Evolutionary conservation across 2,329 filamentous ascomycete genomes (phyloP).

Genomic region (Blastomyces gilchristii): DNA sequence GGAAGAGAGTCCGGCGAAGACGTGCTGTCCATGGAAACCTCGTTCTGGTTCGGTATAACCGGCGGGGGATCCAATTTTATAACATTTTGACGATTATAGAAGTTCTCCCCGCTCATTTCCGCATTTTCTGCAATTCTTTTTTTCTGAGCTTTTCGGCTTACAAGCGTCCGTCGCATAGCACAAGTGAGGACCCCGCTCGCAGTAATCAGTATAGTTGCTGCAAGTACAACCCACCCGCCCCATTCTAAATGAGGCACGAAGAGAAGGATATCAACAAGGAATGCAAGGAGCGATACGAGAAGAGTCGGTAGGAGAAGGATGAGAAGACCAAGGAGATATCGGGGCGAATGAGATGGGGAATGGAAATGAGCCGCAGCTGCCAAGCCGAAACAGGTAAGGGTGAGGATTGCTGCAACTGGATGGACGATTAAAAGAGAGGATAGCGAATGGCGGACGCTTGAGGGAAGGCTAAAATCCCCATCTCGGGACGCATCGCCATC

Average conservation of each 20-base stretch:
- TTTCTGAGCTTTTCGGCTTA: constrained; percentile 86
- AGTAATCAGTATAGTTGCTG: constrained; percentile 74
- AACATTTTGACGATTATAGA: constrained; percentile 56
- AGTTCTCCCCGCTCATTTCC: constrained; percentile 93
- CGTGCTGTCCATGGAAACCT: constrained; percentile 46
- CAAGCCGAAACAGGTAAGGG: constrained; percentile 72
- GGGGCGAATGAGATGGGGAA: constrained; percentile 74
- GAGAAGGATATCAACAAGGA: constrained; percentile 84
- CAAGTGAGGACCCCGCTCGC: constrained; percentile 78
- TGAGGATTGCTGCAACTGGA: constrained; percentile 77
- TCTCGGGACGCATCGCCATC: constrained; percentile 37
- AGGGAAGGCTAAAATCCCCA: constrained; percentile 52
- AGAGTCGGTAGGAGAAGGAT: constrained; percentile 81
- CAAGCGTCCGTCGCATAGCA: constrained; percentile 85
- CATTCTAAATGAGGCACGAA: constrained; percentile 91
- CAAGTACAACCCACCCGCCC: constrained; percentile 89
- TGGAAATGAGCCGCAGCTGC: constrained; percentile 77
- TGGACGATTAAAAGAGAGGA: constrained; percentile 87
- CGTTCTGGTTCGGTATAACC: constrained; percentile 45
- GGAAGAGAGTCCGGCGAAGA: constrained; percentile 42
- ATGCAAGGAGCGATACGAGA: constrained; percentile 71
- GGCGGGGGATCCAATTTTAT: constrained; percentile 44
- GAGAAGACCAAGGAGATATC: constrained; percentile 74
- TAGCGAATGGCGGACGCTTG: constrained; percentile 57
- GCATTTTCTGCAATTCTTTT: constrained; percentile 86